Conservation (phyloP, 768 basidiomycete genomes). For the Phylloporus sp. region DNA sequence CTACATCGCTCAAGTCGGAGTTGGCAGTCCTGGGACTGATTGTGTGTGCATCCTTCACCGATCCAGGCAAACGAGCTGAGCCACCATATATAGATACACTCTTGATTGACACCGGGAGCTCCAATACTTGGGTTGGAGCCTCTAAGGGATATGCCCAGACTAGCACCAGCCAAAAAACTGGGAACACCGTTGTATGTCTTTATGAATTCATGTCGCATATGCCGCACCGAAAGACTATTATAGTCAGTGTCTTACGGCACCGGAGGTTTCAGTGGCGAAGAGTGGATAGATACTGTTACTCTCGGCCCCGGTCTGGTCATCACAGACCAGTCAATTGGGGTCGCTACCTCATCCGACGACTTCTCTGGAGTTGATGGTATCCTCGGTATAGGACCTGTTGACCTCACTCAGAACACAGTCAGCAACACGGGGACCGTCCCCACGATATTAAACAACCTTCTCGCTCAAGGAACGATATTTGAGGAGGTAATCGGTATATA, state of each 20-base stretch:
- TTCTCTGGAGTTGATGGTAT: slow-evolving; percentile 37
- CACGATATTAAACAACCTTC: slow-evolving; percentile 25
- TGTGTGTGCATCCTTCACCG: slow-evolving; percentile 14
- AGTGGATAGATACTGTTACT: slow-evolving; percentile 1
- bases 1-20: slow-evolving; percentile 27
- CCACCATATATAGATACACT: slow-evolving; percentile 20
- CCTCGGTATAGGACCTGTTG: slow-evolving; percentile 32
- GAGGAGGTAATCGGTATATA: slow-evolving; percentile 27
- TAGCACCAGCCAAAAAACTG: slow-evolving; percentile 11
- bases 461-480: slow-evolving; percentile 26
- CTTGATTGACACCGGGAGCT: slow-evolving; percentile 26
- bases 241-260: neutral
- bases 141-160: slow-evolving; percentile 3
- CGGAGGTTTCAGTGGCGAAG: slow-evolving; percentile 5
- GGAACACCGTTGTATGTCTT: neutral
- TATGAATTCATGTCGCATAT: neutral
- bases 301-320: neutral
- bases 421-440: slow-evolving; percentile 5
- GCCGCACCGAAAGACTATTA: neutral
- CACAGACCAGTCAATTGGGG: slow-evolving; percentile 31
- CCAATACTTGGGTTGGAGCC: slow-evolving; percentile 29
- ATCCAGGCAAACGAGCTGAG: neutral
- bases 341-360: slow-evolving; percentile 24
- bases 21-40: slow-evolving; percentile 22
- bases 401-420: slow-evolving; percentile 29